Base-by-base conservation (phyloP, 2,329 filamentous ascomycete genomes). In the Epichloe glyceriae region DNA sequence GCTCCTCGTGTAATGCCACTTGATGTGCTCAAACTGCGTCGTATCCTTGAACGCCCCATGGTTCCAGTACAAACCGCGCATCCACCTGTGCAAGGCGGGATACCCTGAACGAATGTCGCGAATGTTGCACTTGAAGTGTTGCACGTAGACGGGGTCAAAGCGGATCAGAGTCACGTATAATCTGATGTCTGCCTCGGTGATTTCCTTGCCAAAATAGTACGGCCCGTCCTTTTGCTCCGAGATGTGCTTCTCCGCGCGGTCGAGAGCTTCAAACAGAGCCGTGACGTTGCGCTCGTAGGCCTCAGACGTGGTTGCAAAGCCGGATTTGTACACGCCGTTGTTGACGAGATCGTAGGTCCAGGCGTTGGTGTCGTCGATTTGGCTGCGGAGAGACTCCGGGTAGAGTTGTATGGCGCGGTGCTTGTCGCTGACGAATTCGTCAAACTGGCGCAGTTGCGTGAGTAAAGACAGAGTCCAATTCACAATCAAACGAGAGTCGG, bases 11-110 rank as follows among this genome's bases (percentile, higher is more conserved):
- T 79, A 80, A 64, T 83, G 80, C 66, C 73, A 85, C 79, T 95
- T 96, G 72, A 97, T 97, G 70, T 98, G 93, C 66, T 94, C 80
- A 65, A 95, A 95, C 67, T 96, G 79, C 20, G 90, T 95, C 54
- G 89, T 93, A 48, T 86, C 79, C 55, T 73, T 72, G 70, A 95
- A 96, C 2, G 88, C 88, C 0, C 81, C 73, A 22, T 81, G 66
- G 58, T 84, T 83, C 89, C 89, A 95, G 72, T 95, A 96, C 59
- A 95, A 70, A 61, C 83, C 77, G 50, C 86, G 76, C 70, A 95
- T 67, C 89, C 90, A 96, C 53, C 70, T 72, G 71, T 96, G 87
- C 52, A 95, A 70, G 47, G 76, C 72, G 30, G 90, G 90, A 64
- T 93, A 96, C 2, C 88, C 88, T 7, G 79, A 83, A 41, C 89